phyloP scores from a whole-genome alignment of 2,329 filamentous ascomycete genomes.

The Ampelomyces quisqualis region DNA sequence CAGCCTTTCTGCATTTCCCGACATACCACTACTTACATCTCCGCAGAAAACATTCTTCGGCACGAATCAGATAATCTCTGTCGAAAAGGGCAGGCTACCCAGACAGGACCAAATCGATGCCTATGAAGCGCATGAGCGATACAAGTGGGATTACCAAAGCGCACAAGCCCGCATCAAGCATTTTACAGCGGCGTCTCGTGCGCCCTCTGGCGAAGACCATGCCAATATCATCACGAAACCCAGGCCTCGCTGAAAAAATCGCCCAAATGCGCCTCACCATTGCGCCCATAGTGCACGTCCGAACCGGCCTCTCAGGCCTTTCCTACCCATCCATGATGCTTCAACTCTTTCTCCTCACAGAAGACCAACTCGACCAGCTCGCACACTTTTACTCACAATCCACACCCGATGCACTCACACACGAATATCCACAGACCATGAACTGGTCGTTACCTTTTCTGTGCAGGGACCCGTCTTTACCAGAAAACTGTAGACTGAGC shows the following conservation, averaged over 20 bases:
- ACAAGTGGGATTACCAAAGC: conserved; percentile 16
- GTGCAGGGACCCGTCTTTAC: conserved; percentile 17
- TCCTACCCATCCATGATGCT: conserved; percentile 67
- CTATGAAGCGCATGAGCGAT: conserved; percentile 11
- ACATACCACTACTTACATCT: conserved; percentile 3
- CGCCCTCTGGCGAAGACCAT: conserved; percentile 12
- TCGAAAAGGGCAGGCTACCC: not conserved
- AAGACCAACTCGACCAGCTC: conserved; percentile 67
- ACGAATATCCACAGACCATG: conserved; percentile 68
- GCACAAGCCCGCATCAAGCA: conserved; percentile 7
- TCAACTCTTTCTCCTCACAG: conserved; percentile 72
- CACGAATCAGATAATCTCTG: not conserved
- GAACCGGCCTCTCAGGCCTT: conserved; percentile 63
- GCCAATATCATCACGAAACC: conserved; percentile 30
- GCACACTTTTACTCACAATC: conserved; percentile 74
- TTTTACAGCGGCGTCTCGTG: conserved; percentile 15
- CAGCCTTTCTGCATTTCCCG: conserved; percentile 10
- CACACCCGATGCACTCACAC: conserved; percentile 50
- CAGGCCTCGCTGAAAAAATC: conserved; percentile 62
- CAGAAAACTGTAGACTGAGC: conserved; percentile 29
- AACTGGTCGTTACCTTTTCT: conserved; percentile 56
- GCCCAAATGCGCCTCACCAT: conserved; percentile 65
- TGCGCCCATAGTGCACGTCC: conserved; percentile 62
- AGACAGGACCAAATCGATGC: conserved; percentile 6
- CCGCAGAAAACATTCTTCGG: conserved; percentile 14